These are phyloP conservation scores for Cryptococcus sp. DNA, from an alignment of 1,284 basidiomycete genomes.

Conservation along the genomic window DNA sequence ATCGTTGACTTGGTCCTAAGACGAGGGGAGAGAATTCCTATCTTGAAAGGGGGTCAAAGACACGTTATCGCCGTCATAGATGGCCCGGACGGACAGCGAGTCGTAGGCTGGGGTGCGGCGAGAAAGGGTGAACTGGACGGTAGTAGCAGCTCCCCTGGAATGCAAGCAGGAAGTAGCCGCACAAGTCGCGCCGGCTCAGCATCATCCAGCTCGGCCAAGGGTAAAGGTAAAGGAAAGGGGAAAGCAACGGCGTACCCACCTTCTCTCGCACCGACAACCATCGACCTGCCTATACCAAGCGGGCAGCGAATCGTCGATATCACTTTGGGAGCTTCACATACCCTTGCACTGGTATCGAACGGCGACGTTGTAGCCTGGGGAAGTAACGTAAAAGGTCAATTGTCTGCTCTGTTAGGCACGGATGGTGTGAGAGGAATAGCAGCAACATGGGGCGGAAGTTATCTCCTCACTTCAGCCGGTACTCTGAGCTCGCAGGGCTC, in stretches of 20 bases:
- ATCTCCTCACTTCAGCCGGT: slow-evolving; percentile 52
- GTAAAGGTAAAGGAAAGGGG: slow-evolving; percentile 34
- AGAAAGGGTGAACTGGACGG: slow-evolving; percentile 65
- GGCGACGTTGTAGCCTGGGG: slow-evolving; percentile 62
- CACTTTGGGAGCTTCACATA: slow-evolving; percentile 71
- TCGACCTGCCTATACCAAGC: slow-evolving; percentile 21
- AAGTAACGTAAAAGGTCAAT: slow-evolving; percentile 69
- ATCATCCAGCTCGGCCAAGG: slow-evolving; percentile 2
- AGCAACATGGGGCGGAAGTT: slow-evolving; percentile 84
- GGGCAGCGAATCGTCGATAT: slow-evolving; percentile 35
- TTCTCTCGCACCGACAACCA: slow-evolving; percentile 20
- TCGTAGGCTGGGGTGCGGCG: slow-evolving; percentile 78
- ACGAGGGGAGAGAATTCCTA: slow-evolving; percentile 33
- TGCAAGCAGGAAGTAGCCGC: neutral
- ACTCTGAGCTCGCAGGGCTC: slow-evolving; percentile 62
- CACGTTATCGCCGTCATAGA: slow-evolving; percentile 63
- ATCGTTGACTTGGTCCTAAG: slow-evolving; percentile 30
- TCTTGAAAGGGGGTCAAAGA: slow-evolving; percentile 67
- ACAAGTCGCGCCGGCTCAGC: neutral
- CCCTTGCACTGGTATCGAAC: slow-evolving; percentile 60
- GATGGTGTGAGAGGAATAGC: slow-evolving; percentile 52
- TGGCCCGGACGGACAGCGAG: slow-evolving; percentile 28
- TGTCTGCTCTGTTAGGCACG: slow-evolving; percentile 54
- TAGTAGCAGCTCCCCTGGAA: slow-evolving; percentile 1
- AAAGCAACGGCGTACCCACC: slow-evolving; percentile 22